Base-by-base conservation (phyloP, 2,329 filamentous ascomycete species). In the Claviceps sp. region DNA sequence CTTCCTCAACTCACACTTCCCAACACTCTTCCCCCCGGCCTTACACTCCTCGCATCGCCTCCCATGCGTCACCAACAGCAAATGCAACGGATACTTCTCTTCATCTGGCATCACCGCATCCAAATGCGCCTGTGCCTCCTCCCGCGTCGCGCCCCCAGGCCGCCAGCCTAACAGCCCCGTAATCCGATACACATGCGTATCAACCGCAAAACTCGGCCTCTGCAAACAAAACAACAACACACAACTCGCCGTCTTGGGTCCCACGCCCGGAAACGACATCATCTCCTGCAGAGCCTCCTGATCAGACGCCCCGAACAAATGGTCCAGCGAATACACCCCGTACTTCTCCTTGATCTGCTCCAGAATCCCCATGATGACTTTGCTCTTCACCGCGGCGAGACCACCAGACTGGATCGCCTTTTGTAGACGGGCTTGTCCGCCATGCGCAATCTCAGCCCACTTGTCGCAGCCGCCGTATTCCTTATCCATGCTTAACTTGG, bases 341-440 rank as follows among this genome's bases (percentile, higher is more conserved):
- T 72, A 63, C 34, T 59, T 58, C 22, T 58, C 63, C 50, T 78
- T 72, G 40, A 82, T 84, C 61, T 87, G 82, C 47, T 76, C 69
- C 59, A 91, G 69, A 50, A 89, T 83, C 38, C 69, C 67, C 57
- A 89, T 79, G 58, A 91, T 87, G 58, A 82, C 79, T 53, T 78
- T 82, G 61, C 81, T 85, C 66, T 91, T 93, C n/a, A 79, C 73
- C 38, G 77, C 76, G 14, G 81, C 83, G 1, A 91, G 70, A 0
- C 87, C 87, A 34, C 87, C 87, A 24, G 74, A 74, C 63, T 81
- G 80, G 60, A 90, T 89, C 0, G 85, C 79, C 58, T 81, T 72
- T 54, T 72, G 66, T 5, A 76, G 63, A 56, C 65, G 67, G 14
- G 62, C 55, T 43, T 63, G 62, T 0, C 72, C 70, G 38, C 71